Evolutionary conservation across 1,139 yeast species (phyloP).

Genomic region (Geotrichum siamense): DNA sequence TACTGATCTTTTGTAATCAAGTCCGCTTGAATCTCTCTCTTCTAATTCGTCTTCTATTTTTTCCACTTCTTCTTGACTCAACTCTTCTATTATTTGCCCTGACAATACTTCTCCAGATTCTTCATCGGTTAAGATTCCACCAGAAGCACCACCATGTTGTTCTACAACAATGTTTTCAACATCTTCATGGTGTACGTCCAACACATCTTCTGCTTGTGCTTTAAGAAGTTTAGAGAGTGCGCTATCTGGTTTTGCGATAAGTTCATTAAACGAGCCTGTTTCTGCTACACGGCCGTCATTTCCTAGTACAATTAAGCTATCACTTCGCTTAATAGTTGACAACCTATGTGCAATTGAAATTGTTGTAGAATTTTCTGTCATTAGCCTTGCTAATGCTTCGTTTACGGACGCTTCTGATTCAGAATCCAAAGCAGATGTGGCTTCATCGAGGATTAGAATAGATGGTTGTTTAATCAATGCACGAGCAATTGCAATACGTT

Average conservation of each 20-base stretch:
- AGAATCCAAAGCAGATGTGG: slow-evolving; percentile 76
- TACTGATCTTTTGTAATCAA: too few species aligned
- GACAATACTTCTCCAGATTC: too few species aligned
- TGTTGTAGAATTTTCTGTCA: slow-evolving; percentile 58
- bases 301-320: slow-evolving; percentile 58
- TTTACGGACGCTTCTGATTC: slow-evolving; percentile 71
- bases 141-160: not conserved
- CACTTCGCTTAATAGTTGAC: slow-evolving; percentile 59
- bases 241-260: slow-evolving; percentile 57
- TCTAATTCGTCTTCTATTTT: too few species aligned
- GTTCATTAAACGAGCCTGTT: slow-evolving; percentile 59
- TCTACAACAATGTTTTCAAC: too few species aligned
- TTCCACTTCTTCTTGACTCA: too few species aligned
- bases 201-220: slow-evolving; percentile 41
- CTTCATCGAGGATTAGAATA: slow-evolving; percentile 69
- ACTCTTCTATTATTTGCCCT: too few species aligned
- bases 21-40: too few species aligned
- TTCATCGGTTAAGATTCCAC: too few species aligned
- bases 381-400: slow-evolving; percentile 53
- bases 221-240: slow-evolving; percentile 50
- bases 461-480: slow-evolving; percentile 66
- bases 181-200: slow-evolving; percentile 44
- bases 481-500: slow-evolving; percentile 65
- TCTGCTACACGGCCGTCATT: slow-evolving; percentile 55
- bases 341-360: slow-evolving; percentile 75